These are phyloP conservation scores for Metrosideros polymorpha DNA, from an alignment of 441 rosid species.

Conservation along the genomic window DNA sequence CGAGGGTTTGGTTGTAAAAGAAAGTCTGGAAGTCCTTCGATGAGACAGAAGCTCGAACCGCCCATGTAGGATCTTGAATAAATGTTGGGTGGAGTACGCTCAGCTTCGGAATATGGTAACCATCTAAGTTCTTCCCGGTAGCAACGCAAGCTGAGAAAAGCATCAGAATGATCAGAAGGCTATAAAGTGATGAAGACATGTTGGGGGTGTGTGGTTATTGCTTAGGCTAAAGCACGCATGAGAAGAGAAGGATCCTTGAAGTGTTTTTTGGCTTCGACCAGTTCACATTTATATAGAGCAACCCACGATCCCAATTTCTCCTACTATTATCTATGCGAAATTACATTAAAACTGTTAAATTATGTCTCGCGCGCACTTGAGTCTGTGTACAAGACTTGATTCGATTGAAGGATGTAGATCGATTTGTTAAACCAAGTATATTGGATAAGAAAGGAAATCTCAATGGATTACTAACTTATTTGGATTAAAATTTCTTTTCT, in stretches of 20 bases:
- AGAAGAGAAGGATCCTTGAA: not conserved
- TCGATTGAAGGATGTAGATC: not conserved
- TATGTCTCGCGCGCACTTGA: not conserved
- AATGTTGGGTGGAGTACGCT: slow-evolving; percentile 15
- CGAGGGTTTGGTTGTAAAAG: slow-evolving; percentile 46
- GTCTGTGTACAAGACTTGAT: not conserved
- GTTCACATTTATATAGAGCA: not conserved
- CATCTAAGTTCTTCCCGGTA: not conserved
- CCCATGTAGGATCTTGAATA: not conserved
- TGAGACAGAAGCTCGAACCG: not conserved
- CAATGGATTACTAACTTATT: not conserved
- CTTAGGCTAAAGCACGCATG: not conserved
- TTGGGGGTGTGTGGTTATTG: not conserved
- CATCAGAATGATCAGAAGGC: not conserved
- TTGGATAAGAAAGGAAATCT: not conserved
- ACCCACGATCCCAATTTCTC: not conserved
- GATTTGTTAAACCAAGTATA: not conserved
- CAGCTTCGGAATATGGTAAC: slow-evolving; percentile 19
- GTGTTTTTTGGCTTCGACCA: not conserved
- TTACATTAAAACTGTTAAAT: not conserved
- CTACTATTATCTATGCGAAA: not conserved
- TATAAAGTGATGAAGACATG: not conserved
- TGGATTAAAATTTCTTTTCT: not conserved
- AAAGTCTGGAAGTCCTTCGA: slow-evolving; percentile 20
- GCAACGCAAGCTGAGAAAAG: not conserved